Evolutionary conservation across 2,329 filamentous ascomycete species (phyloP), one percentile per base, ranked within the genome.

Genomic region (Trichothecium roseum): DNA sequence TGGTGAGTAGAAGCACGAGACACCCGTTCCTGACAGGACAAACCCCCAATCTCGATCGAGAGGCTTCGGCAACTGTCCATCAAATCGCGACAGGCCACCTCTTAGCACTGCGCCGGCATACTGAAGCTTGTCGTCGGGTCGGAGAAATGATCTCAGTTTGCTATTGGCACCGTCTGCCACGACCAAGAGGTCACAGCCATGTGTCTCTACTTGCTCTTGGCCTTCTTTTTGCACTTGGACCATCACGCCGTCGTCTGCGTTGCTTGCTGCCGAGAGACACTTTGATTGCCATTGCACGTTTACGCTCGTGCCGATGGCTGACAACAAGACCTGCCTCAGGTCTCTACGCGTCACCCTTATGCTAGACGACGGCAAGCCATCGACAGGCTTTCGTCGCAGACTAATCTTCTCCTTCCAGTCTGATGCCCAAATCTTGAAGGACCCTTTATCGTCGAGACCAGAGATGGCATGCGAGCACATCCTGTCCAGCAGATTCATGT

Each of bases 141-240:
- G 50, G 5, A 68, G 40, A 8, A 28, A 40, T 10, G 46, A 43
- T 24, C 66, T 48, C 3, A 68, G 47, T 37, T 56, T 63, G 41
- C 62, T 67, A 14, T 47, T 54, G 0, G 61, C 54, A 0, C 66
- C 66, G 39, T 69, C 66, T 0, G 65, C 63, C 1, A 55, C 63
- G 26, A 69, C 49, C 7, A 69, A 51, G 1, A 69, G 13, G 39
- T 68, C 63, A 30, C 61, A 63, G 18, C 53, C 41, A 2, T 50
- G 42, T 17, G 43, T 37, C 12, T 46, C 37, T 18, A 38, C 30
- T 2, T 18, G 16, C 6, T 37, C 36, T 2, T 26, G n/a, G 1
- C 30, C 15, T 4, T 35, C 44, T 17, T 30, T 42, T 8, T 15
- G 34, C 3, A 51, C 32, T 13, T 39, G 35, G 1, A 56, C 48